Percentiles rank a stretch among this genome's conserved stretches.
Evolutionary conservation across 2,329 filamentous ascomycete species (phyloP).

Genomic region (Rosellinia necatrix): DNA sequence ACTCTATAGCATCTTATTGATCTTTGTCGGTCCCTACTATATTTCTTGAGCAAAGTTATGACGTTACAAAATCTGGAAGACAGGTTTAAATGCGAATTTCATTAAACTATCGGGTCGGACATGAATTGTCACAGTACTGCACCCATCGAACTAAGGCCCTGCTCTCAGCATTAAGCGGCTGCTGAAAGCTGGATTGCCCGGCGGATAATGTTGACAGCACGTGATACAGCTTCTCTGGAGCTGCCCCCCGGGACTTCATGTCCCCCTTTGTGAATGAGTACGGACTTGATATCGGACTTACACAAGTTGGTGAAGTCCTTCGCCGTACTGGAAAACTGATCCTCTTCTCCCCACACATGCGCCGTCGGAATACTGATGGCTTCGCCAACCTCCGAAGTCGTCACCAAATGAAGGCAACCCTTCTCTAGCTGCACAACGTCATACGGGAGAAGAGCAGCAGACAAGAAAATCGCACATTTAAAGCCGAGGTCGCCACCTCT

Average conservation of each 20-base stretch:
- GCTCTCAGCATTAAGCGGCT: too few species aligned
- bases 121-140: too few species aligned
- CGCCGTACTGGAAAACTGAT: not conserved
- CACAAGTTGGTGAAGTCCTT: not conserved
- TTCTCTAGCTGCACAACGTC: not conserved
- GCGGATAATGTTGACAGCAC: not conserved
- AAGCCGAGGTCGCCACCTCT: not conserved
- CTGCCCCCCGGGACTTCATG: not conserved
- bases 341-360: not conserved
- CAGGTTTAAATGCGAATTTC: too few species aligned
- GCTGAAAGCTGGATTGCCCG: not conserved
- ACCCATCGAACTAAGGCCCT: too few species aligned
- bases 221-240: not conserved
- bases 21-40: too few species aligned
- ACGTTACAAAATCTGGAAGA: too few species aligned
- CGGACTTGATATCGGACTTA: not conserved
- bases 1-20: too few species aligned
- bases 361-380: not conserved
- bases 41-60: too few species aligned
- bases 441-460: not conserved
- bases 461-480: not conserved
- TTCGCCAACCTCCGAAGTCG: not conserved
- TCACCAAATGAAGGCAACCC: not conserved
- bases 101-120: too few species aligned
- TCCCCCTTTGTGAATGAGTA: not conserved